Base-by-base conservation (phyloP, 306 rosid genomes). In the Acacia crassicarpa region DNA sequence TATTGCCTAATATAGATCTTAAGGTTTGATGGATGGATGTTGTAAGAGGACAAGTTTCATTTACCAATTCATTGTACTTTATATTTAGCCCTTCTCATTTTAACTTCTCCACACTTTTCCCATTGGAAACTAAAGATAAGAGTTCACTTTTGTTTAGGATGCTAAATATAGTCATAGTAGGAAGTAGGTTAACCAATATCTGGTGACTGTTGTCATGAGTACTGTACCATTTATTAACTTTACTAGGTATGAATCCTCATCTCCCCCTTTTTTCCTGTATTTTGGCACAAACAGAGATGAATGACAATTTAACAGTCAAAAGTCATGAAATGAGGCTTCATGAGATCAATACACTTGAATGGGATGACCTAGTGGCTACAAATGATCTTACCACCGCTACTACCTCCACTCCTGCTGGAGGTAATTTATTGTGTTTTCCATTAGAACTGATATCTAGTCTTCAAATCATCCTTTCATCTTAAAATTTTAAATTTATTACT, bases 291-390 rank as follows among this genome's bases (percentile, higher is more conserved):
- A 78, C 94, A 93, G 98, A 58, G 51, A 81, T 81, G 54, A 81
- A 80, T 81, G 85, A 82, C 67, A 79, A 67, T 81, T 40, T 75
- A 82, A 86, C 86, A 9, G 88, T 81, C 84, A 79, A 67, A 79
- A 88, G 73, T 86, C 89, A 89, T 72, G 94, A 95, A 76, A 78
- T 82, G 85, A 86, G 84, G 84, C 97, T 95, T 73, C 95, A 89
- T 68, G 99, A 96, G 86, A 90, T 96, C 81, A 96, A 96, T 84
- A 93, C 99, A 65, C 99, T 96, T 59, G 99, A 96, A 56, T 96
- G 99, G 99, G 97, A 96, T 81, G 99, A 96, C 25, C 97, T 96
- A 65, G 97, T 96, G 68, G 89, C 68, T 62, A 32, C 85, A 79
- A 82, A 88, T 68, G 97, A 92, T 77, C 86, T 70, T 69, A 76